These are phyloP conservation scores for Calonectria hongkongensis DNA, from an alignment of 2,329 filamentous ascomycete species.

Conservation along the genomic window DNA sequence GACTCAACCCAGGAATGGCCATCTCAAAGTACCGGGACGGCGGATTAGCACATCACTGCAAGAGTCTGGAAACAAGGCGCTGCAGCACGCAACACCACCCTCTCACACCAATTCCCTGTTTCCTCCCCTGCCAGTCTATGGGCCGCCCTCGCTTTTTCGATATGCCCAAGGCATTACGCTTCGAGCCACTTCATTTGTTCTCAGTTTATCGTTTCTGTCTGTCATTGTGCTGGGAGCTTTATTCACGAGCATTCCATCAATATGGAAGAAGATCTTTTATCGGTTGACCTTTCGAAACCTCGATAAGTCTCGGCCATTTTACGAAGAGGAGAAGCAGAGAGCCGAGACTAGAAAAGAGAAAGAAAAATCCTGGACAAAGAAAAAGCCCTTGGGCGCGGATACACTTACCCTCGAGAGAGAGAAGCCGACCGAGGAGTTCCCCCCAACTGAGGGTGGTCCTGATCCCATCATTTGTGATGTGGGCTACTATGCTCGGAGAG, in stretches of 20 bases:
- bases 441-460: conserved; percentile 85
- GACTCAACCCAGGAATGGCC: conserved; percentile 57
- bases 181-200: conserved; percentile 80
- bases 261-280: conserved; percentile 69
- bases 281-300: conserved; percentile 76
- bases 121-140: conserved; percentile 88
- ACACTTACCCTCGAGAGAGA: conserved; percentile 64
- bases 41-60: conserved; percentile 61
- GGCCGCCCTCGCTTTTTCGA: conserved; percentile 80
- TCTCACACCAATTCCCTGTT: conserved; percentile 88
- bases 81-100: conserved; percentile 73
- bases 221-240: conserved; percentile 85
- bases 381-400: conserved; percentile 58
- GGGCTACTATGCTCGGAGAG: conserved; percentile 88
- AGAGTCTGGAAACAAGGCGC: conserved; percentile 67
- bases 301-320: conserved; percentile 78
- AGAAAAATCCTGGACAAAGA: conserved; percentile 77
- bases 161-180: conserved; percentile 80
- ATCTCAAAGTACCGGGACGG: conserved; percentile 52
- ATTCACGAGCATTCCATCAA: conserved; percentile 77
- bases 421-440: conserved; percentile 73
- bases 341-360: conserved; percentile 73
- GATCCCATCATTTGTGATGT: conserved; percentile 88
- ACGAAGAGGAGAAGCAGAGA: conserved; percentile 81
- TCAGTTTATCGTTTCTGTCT: conserved; percentile 86